A percentile compares a stretch with the other conserved stretches of the same genome.
Conservation (phyloP, 129 eudicot genomes). For the Saposhnikovia divaricata region DNA sequence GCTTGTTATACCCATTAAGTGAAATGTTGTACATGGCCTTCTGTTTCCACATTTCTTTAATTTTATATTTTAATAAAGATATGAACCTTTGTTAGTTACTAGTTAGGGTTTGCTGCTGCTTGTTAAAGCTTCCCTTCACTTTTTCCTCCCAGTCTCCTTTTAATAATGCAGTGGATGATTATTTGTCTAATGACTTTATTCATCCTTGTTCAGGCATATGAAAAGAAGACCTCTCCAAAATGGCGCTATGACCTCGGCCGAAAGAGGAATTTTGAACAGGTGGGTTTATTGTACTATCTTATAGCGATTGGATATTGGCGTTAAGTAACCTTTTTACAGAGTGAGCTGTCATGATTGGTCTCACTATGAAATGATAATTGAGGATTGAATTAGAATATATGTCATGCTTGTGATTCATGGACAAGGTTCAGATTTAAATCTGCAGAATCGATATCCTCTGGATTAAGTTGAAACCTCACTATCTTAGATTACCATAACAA, state of each 20-base stretch:
- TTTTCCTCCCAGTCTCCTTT: neutral
- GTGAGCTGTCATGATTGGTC: neutral
- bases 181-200: conserved; percentile 12
- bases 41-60: neutral
- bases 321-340: neutral
- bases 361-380: neutral
- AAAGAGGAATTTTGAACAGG: conserved; percentile 95
- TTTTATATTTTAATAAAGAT: neutral
- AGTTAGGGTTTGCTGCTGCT: neutral
- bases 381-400: neutral
- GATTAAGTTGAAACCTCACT: neutral
- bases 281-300: conserved; percentile 13
- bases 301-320: neutral
- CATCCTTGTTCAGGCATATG: conserved; percentile 70
- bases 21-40: neutral
- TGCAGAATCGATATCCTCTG: neutral
- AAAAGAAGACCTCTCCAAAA: conserved; percentile 83
- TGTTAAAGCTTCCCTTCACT: neutral
- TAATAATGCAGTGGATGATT: no score
- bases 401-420: neutral
- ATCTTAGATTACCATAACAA: neutral
- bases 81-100: neutral
- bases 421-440: neutral
- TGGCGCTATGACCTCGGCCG: conserved; percentile 99
- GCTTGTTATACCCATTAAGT: neutral